Evolutionary conservation across 257 asterid species (phyloP).

Genomic region (Solanum tarapatanum): DNA sequence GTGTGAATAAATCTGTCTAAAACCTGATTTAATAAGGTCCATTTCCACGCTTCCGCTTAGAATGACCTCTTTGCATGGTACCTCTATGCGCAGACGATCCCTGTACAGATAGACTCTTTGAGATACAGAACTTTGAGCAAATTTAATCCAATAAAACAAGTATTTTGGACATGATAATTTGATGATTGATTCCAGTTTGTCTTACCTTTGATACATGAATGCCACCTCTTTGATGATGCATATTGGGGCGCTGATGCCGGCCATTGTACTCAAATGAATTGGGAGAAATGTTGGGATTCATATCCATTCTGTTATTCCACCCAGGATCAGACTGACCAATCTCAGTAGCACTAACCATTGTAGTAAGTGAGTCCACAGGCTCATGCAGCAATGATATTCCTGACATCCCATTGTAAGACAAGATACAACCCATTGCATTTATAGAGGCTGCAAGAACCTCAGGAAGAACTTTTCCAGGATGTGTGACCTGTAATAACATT

Average conservation of each 20-base stretch:
- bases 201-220: background rate
- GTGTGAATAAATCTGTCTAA: background rate
- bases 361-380: conserved; percentile 25
- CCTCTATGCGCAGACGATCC: background rate
- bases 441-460: conserved; percentile 52
- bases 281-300: conserved; percentile 16
- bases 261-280: conserved; percentile 12
- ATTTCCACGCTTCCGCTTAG: conserved; percentile 17
- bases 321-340: conserved; percentile 14
- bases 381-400: conserved; percentile 34
- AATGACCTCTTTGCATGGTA: background rate
- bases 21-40: background rate
- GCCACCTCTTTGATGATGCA: conserved; percentile 7
- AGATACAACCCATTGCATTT: conserved; percentile 40
- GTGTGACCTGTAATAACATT: conserved; percentile 34
- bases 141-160: background rate
- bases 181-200: background rate
- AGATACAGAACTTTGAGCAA: background rate
- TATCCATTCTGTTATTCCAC: background rate
- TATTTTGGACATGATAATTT: background rate
- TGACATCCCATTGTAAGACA: conserved; percentile 58
- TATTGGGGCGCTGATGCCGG: background rate
- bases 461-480: conserved; percentile 55
- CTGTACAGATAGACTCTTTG: background rate
- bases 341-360: conserved; percentile 33